These are phyloP conservation scores for Firmiana major DNA, from an alignment of 345 rosid genomes.

Conservation along the genomic window DNA sequence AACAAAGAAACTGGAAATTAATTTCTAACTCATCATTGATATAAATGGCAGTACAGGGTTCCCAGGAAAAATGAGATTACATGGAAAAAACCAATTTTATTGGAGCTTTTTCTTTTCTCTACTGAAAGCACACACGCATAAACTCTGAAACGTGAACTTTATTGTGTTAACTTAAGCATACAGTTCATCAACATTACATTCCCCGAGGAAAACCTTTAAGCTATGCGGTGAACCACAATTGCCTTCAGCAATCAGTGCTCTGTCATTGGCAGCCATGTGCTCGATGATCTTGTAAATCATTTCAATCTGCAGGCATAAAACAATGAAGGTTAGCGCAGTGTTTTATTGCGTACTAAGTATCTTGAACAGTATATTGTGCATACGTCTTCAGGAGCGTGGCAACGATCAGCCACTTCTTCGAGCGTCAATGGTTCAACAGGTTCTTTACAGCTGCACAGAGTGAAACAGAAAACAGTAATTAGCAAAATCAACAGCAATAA, in stretches of 20 bases:
- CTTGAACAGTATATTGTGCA: conserved; percentile 2
- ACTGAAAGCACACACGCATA: conserved; percentile 14
- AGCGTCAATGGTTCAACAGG: conserved; percentile 87
- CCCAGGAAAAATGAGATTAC: background rate
- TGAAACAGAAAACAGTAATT: conserved; percentile 9
- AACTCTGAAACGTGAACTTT: background rate
- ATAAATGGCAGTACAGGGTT: background rate
- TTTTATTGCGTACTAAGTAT: conserved; percentile 6
- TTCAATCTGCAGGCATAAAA: conserved; percentile 64
- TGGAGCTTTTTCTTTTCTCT: conserved; percentile 11
- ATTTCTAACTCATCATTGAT: background rate
- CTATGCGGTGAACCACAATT: conserved; percentile 89
- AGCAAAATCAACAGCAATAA: background rate
- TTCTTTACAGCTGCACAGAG: conserved; percentile 68
- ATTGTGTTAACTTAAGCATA: conserved; percentile 30
- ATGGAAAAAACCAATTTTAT: conserved; percentile 16
- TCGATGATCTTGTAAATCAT: conserved; percentile 94
- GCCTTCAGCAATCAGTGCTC: conserved; percentile 88
- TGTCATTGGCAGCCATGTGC: conserved; percentile 90
- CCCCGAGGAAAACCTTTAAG: conserved; percentile 77
- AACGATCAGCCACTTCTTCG: conserved; percentile 82
- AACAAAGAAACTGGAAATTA: background rate
- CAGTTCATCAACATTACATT: conserved; percentile 71
- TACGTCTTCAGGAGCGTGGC: conserved; percentile 88
- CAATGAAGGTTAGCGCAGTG: conserved; percentile 14